Base-by-base conservation (phyloP, 345 rosid genomes). In the Eucalyptus leucophloia region DNA sequence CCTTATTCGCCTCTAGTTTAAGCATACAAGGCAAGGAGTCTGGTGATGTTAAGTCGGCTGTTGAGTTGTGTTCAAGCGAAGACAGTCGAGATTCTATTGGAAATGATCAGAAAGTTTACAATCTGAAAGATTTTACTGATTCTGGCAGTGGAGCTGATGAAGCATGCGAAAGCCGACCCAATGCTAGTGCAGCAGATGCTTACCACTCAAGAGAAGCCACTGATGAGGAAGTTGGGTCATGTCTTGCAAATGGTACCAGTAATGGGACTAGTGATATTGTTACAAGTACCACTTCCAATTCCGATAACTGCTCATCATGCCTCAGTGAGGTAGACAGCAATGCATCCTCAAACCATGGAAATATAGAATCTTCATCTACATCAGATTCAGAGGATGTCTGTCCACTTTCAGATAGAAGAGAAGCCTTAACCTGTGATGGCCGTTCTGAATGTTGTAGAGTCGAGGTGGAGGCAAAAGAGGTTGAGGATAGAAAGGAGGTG, bases 291-390 rank as follows among this genome's bases (percentile, higher is more conserved):
- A 91, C 93, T 90, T 95, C 98, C 62, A 97, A 89, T 92, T 97
- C 98, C 69, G 98, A 96, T 89, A 96, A 96, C 92, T 95, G 98
- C 94, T 97, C 98, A 51, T 96, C 98, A 32, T 98, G 98, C 92
- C 95, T 92, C 83, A 95, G 99, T 44, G 99, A 97, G 89, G 98
- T 95, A 88, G 99, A 97, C 60, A 95, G 96, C 93, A 96, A 92
- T 88, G 91, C 94, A 89, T 95, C 97, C 85, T 95, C 96, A 88
- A 94, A 93, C 90, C 94, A 93, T 65, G 95, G 95, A 88, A 95
- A 93, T 89, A 89, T 92, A 45, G 99, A 93, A 89, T 96, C 98
- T 44, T 95, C 98, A 16, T 96, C 98, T 88, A 92, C 95, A 21
- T 96, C 99, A 88, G 99, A 97, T 91, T 95, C 98, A 60, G 98